phyloP scores from a whole-genome alignment of 345 rosid genomes.

The Angophora floribunda region DNA sequence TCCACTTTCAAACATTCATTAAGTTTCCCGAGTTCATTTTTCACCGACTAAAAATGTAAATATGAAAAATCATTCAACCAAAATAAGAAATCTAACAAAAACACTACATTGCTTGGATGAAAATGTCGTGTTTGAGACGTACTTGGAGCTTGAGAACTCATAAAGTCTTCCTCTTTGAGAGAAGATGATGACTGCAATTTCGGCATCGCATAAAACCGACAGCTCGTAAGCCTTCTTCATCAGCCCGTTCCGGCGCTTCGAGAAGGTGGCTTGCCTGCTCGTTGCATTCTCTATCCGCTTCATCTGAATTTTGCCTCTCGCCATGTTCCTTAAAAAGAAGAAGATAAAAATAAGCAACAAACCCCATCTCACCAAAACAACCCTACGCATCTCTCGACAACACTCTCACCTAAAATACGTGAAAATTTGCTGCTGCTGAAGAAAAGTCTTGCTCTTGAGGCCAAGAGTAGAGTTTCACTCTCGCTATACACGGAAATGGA shows the following conservation, averaged over 20 bases:
- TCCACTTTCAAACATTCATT: neutral
- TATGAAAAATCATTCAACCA: neutral
- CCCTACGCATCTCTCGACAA: neutral
- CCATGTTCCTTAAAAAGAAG: slow-evolving; percentile 17
- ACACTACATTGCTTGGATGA: neutral
- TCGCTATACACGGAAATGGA: neutral
- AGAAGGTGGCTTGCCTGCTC: slow-evolving; percentile 58
- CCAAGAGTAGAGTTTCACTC: neutral
- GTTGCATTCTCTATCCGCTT: slow-evolving; percentile 43
- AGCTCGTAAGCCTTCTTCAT: slow-evolving; percentile 57
- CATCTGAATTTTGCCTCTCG: slow-evolving; percentile 55
- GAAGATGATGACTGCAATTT: slow-evolving; percentile 42
- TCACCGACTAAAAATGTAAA: neutral
- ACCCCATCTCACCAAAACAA: neutral
- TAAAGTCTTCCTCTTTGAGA: slow-evolving; percentile 42
- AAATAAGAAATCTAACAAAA: neutral
- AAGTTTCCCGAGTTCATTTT: neutral
- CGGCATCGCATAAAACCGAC: slow-evolving; percentile 57
- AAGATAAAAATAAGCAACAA: neutral
- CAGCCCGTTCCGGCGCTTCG: slow-evolving; percentile 46
- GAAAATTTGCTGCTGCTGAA: neutral
- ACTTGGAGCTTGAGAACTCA: slow-evolving; percentile 38
- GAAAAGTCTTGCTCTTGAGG: neutral
- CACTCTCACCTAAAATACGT: neutral
- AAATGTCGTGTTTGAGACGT: slow-evolving; percentile 1